Base-by-base conservation (phyloP, 148 eudicot genomes). In the Linanthus parryae region DNA sequence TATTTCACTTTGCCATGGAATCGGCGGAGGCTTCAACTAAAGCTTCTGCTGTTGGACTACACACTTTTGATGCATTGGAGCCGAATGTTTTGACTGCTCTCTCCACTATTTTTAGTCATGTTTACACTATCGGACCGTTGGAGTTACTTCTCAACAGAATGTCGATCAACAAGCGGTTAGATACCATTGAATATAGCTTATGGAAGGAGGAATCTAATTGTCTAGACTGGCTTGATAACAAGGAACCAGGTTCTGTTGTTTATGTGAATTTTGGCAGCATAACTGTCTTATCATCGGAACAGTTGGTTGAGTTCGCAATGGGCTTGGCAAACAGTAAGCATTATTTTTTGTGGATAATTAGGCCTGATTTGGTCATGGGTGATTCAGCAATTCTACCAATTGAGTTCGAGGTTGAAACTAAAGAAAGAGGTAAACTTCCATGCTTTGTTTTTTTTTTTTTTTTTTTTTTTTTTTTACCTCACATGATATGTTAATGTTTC, bases 1-100 rank as follows among this genome's bases (percentile, higher is more conserved):
- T n/a, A 22, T 48, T 59, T 13, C 24, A 48, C 37, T 59, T 59
- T 28, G 8, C 6, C 10, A 48, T 59, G 63, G 46, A 59, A 36
- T 21, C 63, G 8, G 44, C 63, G 3, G 25, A 59, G 28, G 48
- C 30, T 24, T 35, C 63, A 9, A 47, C 22, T 10, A 50, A 48
- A 37, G 63, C 63, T 37, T 36, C 54, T 10, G 56, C 56, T 18
- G 12, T 30, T n/a, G 41, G n/a, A 16, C 2, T 52, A 18, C 56
- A 52, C 4, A 48, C 63, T 10, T 59, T 59, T 21, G 54, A 59
- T 20, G 34, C 23, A 1, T 37, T 59, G 27, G 63, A 59, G 63
- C 46, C 27, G 2, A 34, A 48, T 47, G 17, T 59, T 0, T 11
- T 59, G 41, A 26, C 36, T 8, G 37, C 27, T 37, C 35, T 59